Evolutionary conservation across 208 protist species (phyloP), one percentile per base, ranked within the genome.

Genomic region (Crithidia acanthocephali): DNA sequence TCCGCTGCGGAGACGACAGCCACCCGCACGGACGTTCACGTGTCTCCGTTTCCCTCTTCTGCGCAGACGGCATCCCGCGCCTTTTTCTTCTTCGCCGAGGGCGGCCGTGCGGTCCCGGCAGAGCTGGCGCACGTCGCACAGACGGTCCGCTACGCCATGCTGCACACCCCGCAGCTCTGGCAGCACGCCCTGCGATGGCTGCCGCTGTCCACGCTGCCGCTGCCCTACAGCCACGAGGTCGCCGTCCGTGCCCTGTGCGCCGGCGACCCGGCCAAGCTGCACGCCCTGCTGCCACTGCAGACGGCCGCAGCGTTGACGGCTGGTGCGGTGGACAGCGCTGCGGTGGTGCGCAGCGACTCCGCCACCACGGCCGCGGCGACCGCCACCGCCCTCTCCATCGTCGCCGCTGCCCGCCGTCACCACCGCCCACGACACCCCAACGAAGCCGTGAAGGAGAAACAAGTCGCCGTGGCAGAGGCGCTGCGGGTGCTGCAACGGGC

Each of bases 101-200:
- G 28, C 50, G 33, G 57, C 3, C 37, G 45, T 16, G 45, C 48
- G 20, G 59, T 94, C 28, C 82, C 86, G 0, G 25, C 60, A 0
- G 77, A 83, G 44, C 62, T 94, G 18, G 66, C 75, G 0, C 71
- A 81, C 42, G 61, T 94, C 18, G 81, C 75, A 8, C 84, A 88
- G 33, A 81, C 80, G 6, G 79, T 82, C 22, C 85, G 85, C 33
- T 90, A 89, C 75, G 79, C 86, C 37, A 78, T 90, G 76, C 58
- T 89, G 47, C 78, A 76, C 52, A 83, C 63, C 0, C 52, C 75
- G 0, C 27, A 15, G 13, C 51, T 67, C 55, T 90, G 88, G 85
- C 59, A 55, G 50, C 53, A 74, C 11, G 85, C 88, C n/a, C 62
- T 94, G 50, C 42, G 48, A 48, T 88, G 74, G 78, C 77, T 94